Evolutionary conservation across 768 basidiomycete species (phyloP), one percentile per base, ranked within the genome.

Genomic region (Leccinum sublutescens): DNA sequence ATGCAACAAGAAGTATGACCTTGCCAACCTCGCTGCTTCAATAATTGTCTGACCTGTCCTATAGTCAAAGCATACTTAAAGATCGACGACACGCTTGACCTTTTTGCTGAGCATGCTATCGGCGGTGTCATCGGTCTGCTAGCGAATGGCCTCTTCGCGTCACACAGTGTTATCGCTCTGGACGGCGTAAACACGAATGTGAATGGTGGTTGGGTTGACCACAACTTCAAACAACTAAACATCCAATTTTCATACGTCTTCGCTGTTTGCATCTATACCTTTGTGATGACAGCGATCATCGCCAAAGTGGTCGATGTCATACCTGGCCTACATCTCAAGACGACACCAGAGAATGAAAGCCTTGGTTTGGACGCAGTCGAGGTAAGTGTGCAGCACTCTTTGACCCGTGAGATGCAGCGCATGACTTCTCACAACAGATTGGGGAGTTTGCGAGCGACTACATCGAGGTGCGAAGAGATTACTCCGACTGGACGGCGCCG

Each of bases 21-120:
- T 5, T 38, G 4, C 19, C 36, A 11, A 31, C 23, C 38, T 40
- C 29, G 7, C 7, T 19, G 19, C 25, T 59, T 48, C 6, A 29
- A 29, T 29, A 29, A 4, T 25, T 25, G 12, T 58, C 55, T 74
- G 27, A 73, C 43, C n/a, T 34, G 4, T 31, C 19, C 34, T 19
- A 1, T 63, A 91, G 88, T 88, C 25, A 91, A 91, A 74, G 82
- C 82, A 63, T 67, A 89, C 34, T 60, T 94, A 55, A 75, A 78
- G 14, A 82, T 94, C 56, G 95, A 97, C 69, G 95, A 96, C 68
- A 86, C 93, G 0, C 86, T 97, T 52, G 95, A 98, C 80, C 82
- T 95, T 49, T 95, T 93, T 71, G 93, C 94, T 17, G 87, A 92
- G 66, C 95, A 97, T 77, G 95, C 88, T 38, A 76, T 95, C 40